Percentiles rank a stretch among this genome's conserved stretches.
phyloP scores from a whole-genome alignment of 371 early-diverging fungal genomes.

The Capillidium heterosporum region DNA sequence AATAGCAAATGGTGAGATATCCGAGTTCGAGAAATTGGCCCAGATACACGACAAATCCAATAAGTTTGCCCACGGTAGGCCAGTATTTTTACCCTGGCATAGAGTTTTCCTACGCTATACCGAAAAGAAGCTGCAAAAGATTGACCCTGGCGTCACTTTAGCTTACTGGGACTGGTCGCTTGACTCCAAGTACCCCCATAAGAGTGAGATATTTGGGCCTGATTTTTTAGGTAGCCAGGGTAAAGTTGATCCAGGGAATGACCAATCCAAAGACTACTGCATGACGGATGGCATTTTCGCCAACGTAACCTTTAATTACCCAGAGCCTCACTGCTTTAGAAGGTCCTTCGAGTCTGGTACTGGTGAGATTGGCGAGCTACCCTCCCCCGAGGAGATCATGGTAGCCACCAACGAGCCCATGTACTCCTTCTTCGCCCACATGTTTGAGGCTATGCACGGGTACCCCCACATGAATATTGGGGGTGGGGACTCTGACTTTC shows the following conservation, averaged over 20 bases:
- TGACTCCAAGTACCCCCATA: conserved; percentile 9
- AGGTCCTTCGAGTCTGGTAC: background rate
- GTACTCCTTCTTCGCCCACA: background rate
- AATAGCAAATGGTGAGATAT: background rate
- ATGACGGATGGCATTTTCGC: background rate
- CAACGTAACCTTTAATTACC: background rate
- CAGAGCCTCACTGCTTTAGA: background rate
- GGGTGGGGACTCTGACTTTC: conserved; percentile 19
- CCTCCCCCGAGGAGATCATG: background rate
- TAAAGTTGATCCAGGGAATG: no score
- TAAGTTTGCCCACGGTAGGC: background rate
- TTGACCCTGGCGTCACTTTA: conserved; percentile 17
- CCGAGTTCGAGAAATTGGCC: background rate
- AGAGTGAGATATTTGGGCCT: conserved; percentile 7
- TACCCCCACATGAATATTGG: conserved; percentile 9
- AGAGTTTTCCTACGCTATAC: conserved; percentile 13
- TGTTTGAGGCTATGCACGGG: background rate
- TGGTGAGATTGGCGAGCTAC: background rate
- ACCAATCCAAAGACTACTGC: background rate
- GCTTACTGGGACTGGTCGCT: conserved; percentile 35
- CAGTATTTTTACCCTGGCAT: conserved; percentile 22
- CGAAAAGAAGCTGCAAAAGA: conserved; percentile 13
- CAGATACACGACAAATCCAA: background rate
- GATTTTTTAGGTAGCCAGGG: conserved; percentile 11
- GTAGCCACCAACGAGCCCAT: background rate